Percentiles rank a stretch among this genome's conserved stretches.
Evolutionary conservation across 495 filamentous ascomycete genomes (phyloP).

Genomic region (Glonium stellatum): DNA sequence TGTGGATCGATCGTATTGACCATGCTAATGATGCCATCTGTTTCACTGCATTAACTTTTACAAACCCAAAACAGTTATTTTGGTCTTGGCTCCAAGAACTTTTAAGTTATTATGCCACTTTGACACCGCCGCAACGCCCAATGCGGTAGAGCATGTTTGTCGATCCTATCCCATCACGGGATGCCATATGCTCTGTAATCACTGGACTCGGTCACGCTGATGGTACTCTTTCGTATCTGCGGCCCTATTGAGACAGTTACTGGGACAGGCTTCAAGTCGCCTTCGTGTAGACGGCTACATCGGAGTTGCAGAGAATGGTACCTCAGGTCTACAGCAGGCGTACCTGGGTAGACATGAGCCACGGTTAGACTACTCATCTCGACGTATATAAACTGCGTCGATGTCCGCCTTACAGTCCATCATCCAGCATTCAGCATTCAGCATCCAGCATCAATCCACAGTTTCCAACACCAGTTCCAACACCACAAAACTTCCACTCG

Average conservation of each 20-base stretch:
- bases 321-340: background rate
- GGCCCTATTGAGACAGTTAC: background rate
- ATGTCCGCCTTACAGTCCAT: background rate
- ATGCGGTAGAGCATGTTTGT: background rate
- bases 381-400: background rate
- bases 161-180: background rate
- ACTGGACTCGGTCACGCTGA: background rate
- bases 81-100: background rate
- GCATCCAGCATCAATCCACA: background rate
- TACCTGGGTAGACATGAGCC: background rate
- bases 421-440: background rate
- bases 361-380: background rate
- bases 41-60: background rate
- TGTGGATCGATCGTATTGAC: background rate
- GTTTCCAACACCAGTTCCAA: background rate
- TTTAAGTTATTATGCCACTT: background rate
- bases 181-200: background rate
- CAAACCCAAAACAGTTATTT: background rate
- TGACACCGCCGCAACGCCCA: background rate
- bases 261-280: background rate
- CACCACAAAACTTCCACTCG: background rate
- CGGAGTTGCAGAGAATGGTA: background rate
- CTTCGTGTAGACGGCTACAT: background rate
- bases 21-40: background rate
- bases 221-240: background rate